phyloP scores from a whole-genome alignment of 2,329 filamentous ascomycete species.

The Dothideomycetes sp. region DNA sequence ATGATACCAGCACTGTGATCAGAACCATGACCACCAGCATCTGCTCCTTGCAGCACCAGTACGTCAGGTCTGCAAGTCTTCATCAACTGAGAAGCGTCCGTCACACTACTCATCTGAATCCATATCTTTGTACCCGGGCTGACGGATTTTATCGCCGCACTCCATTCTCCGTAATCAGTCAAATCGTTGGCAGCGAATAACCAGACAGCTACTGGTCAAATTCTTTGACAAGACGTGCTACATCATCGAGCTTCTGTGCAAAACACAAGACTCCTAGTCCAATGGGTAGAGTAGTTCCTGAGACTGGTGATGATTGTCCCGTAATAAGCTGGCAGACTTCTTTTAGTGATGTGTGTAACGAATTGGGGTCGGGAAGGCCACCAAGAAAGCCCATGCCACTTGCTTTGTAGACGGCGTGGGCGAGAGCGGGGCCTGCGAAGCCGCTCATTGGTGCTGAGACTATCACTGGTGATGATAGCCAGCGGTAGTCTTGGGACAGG shows the following conservation, averaged over 20 bases:
- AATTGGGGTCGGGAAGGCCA: not conserved
- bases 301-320: not conserved
- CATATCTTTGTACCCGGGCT: constrained; percentile 39
- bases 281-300: not conserved
- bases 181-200: constrained; percentile 50
- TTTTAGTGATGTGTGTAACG: constrained; percentile 2
- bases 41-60: constrained; percentile 52
- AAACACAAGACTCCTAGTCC: constrained; percentile 4
- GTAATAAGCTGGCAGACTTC: not conserved
- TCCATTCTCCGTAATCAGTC: constrained; percentile 29
- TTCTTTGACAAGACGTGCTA: not conserved
- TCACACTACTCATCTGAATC: constrained; percentile 53
- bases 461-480: not conserved
- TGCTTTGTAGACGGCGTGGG: not conserved
- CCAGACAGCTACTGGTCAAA: constrained; percentile 38
- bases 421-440: constrained; percentile 1
- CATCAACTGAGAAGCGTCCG: constrained; percentile 42
- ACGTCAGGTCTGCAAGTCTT: constrained; percentile 43
- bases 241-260: constrained; percentile 1
- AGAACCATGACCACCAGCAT: constrained; percentile 57
- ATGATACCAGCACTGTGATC: constrained; percentile 46
- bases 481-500: no score
- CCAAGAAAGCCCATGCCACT: constrained; percentile 5
- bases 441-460: constrained; percentile 5
- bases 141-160: constrained; percentile 20